Conservation (phyloP, 306 rosid species). For the Lupinus albus region DNA sequence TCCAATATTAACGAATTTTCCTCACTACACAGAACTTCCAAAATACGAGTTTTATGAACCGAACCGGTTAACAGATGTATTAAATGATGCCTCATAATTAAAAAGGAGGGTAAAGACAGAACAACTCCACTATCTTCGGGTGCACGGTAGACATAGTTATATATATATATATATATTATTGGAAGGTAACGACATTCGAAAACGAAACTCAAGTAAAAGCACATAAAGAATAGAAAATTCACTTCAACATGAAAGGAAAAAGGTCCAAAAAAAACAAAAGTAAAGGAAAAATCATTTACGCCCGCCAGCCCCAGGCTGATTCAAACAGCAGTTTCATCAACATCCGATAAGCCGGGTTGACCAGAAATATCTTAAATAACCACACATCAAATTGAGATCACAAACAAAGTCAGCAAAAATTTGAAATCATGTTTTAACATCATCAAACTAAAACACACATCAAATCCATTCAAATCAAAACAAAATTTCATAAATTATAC, state of each 20-base stretch:
- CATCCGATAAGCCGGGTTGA: slow-evolving; percentile 27
- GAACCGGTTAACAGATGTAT: slow-evolving; percentile 30
- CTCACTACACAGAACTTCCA: slow-evolving; percentile 26
- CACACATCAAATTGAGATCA: slow-evolving; percentile 35
- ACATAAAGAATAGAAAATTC: slow-evolving; percentile 5
- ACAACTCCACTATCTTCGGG: slow-evolving; percentile 24
- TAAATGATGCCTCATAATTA: slow-evolving; percentile 26
- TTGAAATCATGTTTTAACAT: slow-evolving; percentile 21
- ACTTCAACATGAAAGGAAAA: slow-evolving; percentile 5
- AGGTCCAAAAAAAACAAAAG: not conserved
- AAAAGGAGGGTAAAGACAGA: slow-evolving; percentile 20
- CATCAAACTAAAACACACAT: slow-evolving; percentile 16
- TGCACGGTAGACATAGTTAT: not conserved
- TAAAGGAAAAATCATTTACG: not conserved
- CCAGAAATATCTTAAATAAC: slow-evolving; percentile 19
- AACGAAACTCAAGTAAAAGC: slow-evolving; percentile 28
- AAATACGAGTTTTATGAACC: slow-evolving; percentile 18
- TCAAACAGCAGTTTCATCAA: slow-evolving; percentile 23
- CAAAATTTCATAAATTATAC: slow-evolving; percentile 17
- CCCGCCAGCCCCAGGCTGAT: not conserved
- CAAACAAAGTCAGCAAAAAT: slow-evolving; percentile 3
- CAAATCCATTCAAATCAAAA: slow-evolving; percentile 23
- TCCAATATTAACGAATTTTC: slow-evolving; percentile 34
- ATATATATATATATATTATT: not conserved
- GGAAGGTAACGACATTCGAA: slow-evolving; percentile 16